Base-by-base conservation (phyloP, 176 grass and related monocot species). In the Cenchrus fungigraminus region DNA sequence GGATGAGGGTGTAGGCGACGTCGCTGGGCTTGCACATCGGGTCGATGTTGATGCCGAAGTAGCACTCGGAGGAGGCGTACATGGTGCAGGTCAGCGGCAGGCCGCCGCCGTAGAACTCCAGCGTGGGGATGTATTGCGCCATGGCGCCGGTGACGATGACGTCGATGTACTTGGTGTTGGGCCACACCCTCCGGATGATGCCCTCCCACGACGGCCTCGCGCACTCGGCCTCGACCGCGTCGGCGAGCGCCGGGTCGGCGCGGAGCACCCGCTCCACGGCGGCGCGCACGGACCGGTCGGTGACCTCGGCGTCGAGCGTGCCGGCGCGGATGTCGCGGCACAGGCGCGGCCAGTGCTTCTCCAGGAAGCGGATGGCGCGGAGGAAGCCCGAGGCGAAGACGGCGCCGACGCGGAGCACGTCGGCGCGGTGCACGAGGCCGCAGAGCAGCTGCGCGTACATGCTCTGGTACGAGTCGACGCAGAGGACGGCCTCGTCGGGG, bases 121-220 rank as follows among this genome's bases (percentile, higher is more conserved):
- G 86, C 7, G 88, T 94, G 0, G 91, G 91, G 61, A 98, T 94
- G 83, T 98, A 98, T 85, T 98, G 96, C 32, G 96, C 89, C 96
- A 98, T 98, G 11, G 96, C 92, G 12, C 96, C 96, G 2, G 96
- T 98, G 63, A 98, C 96, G 88, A 98, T 98, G 55, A 98, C 96
- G 76, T 98, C 96, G 73, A 98, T 85, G 78, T 98, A 98, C 86
- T 95, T 94, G 12, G 93, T 95, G 76, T 76, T 87, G 1, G 96
- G 96, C 96, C 96, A 98, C 59, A 98, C 79, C 66, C 93, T 89
- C 16, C 76, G 78, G 40, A 98, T 98, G 79, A 98, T 93, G 22
- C 91, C 96, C 76, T 94, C 73, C 93, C 89, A 95, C 32, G 93
- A 98, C 34, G 47, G 28, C 74, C 37, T 76, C 15, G 53, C 59